Evolutionary conservation across 176 grass and related monocot species (phyloP).

Genomic region (Cocos nucifera): DNA sequence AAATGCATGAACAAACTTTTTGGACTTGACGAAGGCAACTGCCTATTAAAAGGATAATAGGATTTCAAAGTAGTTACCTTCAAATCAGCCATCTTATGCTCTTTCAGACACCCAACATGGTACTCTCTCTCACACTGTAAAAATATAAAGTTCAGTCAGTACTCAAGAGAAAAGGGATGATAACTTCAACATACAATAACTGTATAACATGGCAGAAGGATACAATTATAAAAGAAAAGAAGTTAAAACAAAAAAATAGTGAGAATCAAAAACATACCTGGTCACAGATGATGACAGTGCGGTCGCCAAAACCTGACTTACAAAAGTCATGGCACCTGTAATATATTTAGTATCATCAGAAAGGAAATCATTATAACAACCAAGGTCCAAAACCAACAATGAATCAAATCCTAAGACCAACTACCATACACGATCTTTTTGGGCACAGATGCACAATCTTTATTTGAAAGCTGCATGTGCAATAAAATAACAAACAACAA

Average conservation of each 20-base stretch:
- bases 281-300: slow-evolving; percentile 26
- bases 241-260: neutral
- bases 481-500: too few relatives aligned
- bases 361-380: neutral
- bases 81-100: slow-evolving; percentile 64
- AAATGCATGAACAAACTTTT: neutral
- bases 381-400: neutral
- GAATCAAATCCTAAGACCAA: neutral
- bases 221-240: neutral
- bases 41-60: neutral
- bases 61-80: slow-evolving; percentile 31
- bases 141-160: neutral
- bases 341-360: slow-evolving; percentile 11
- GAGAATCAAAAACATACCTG: slow-evolving; percentile 25
- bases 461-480: too few relatives aligned
- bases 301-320: slow-evolving; percentile 7
- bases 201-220: neutral
- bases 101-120: slow-evolving; percentile 23
- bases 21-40: slow-evolving; percentile 1
- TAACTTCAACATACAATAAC: too few relatives aligned
- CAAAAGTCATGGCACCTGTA: slow-evolving; percentile 36
- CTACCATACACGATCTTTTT: too few relatives aligned
- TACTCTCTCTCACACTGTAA: slow-evolving; percentile 28
- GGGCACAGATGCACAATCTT: too few relatives aligned
- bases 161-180: too few relatives aligned